Base-by-base conservation (phyloP, 306 rosid species). In the Cucurbita maxima region DNA sequence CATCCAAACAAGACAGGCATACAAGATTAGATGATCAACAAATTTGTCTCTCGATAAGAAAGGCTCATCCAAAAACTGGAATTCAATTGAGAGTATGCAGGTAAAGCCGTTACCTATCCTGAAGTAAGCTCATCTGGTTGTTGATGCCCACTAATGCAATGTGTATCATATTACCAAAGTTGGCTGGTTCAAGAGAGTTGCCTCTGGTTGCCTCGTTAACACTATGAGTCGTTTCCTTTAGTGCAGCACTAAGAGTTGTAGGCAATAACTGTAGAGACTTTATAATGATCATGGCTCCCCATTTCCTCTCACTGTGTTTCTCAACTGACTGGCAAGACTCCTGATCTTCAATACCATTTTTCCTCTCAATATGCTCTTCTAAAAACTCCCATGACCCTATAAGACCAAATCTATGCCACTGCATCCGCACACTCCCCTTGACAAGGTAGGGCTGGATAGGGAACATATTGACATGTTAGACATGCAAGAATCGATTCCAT, bases 81-180 rank as follows among this genome's bases (percentile, higher is more conserved):
- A 66, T 19, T 66, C 9, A 66, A 38, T 11, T 1, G 4, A n/a
- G 70, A 66, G 18, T 34, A 36, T 25, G 25, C 20, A 63, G 71
- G 79, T 40, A 50, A 50, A 58, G 13, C 55, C 57, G 20, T 25
- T 82, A 94, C 99, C 99, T 94, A 76, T 94, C 98, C 85, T 94
- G 99, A 70, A 94, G 92, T 83, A 81, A 88, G 88, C 99, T 94
- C 99, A 91, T 94, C 81, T 87, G 99, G 75, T 94, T 94, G 83
- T 91, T 89, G 84, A 87, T 85, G 74, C 99, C 97, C 60, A 78
- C 99, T 78, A 94, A 79, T 78, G 95, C 97, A 76, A 94, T 88
- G 78, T 94, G 99, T 89, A 94, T 87, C 97, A 91, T 89, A 83
- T 94, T 89, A 66, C 99, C 99, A 66, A 77, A 76, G 81, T 80